Base-by-base conservation (phyloP, 345 rosid genomes). In the Balakata baccata region DNA sequence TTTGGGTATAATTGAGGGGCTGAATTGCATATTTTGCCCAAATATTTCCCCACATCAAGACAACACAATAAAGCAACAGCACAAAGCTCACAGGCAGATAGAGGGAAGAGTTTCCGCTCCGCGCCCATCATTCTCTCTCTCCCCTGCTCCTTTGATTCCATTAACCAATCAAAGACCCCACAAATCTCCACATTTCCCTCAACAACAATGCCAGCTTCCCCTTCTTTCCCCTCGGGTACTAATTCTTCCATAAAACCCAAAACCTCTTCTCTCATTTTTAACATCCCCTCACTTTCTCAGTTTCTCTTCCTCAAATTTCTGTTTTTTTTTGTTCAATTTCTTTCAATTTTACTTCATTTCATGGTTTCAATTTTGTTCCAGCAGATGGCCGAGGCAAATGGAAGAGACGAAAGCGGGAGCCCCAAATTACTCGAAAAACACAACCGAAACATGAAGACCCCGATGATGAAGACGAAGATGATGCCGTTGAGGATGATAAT, bases 351-450 rank as follows among this genome's bases (percentile, higher is more conserved):
- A 10, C 6, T 1, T 34, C 49, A 18, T 17, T 61, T 18, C 6
- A 4, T 3, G 38, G 16, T 25, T 52, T 6, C 16, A 47, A 5
- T 78, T 76, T 54, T 46, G 49, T 25, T 59, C 67, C 72, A 13
- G 11, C 86, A 87, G 97, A 90, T 78, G 86, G 87, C 39, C 84
- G 93, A 29, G 92, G 92, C 69, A 90, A 84, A 83, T 92, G 97
- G 97, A 92, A 90, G 85, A 78, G 92, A 81, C 82, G 90, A 69
- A 87, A 83, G 87, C 82, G 96, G 69, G 96, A 90, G 39, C 77
- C 87, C 54, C 86, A 71, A 69, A 65, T 64, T 64, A 56, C 77
- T 49, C 87, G 92, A 73, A 91, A 73, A 50, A 75, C 13, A 2
- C 59, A 85, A 29, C 34, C 34, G 1, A 29, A 29, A 29, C 34